These are phyloP conservation scores for Podaxis pistillaris DNA, from an alignment of 768 basidiomycete genomes.

Conservation along the genomic window DNA sequence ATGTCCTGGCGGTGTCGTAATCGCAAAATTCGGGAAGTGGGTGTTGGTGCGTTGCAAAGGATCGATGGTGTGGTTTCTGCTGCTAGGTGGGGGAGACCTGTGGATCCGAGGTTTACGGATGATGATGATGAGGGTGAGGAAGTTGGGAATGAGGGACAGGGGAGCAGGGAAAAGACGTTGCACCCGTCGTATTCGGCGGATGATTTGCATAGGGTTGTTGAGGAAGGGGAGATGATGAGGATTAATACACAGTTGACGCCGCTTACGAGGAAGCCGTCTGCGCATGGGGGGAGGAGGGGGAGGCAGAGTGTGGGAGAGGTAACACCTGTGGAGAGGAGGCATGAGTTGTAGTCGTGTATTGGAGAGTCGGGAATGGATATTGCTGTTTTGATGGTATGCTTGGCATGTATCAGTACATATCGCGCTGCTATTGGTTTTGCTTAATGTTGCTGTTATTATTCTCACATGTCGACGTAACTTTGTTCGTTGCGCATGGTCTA, in stretches of 20 bases:
- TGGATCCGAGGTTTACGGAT: constrained; percentile 33
- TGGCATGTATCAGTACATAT: not conserved
- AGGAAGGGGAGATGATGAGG: constrained; percentile 33
- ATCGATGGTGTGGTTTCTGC: constrained; percentile 66
- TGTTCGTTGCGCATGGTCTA: constrained; percentile 3
- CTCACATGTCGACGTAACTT: not conserved
- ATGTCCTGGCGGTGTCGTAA: constrained; percentile 61
- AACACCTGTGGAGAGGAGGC: constrained; percentile 31
- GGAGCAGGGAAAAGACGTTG: constrained; percentile 31
- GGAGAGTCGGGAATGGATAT: not conserved
- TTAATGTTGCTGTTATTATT: not conserved
- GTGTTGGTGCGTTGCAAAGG: constrained; percentile 60
- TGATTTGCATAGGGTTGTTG: constrained; percentile 29
- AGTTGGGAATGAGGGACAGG: constrained; percentile 42
- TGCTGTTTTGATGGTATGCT: too few species aligned
- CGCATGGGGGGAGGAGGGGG: constrained; percentile 43
- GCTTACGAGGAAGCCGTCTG: constrained; percentile 66
- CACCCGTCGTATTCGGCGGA: constrained; percentile 25
- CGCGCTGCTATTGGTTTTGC: not conserved
- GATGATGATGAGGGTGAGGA: constrained; percentile 45
- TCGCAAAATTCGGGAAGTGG: constrained; percentile 59
- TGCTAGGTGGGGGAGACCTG: constrained; percentile 55
- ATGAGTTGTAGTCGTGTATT: not conserved
- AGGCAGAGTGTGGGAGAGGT: constrained; percentile 47
- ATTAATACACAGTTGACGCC: constrained; percentile 51